Conservation (phyloP, 2,329 filamentous ascomycete genomes). For the Calonectria pseudoreteaudii region DNA sequence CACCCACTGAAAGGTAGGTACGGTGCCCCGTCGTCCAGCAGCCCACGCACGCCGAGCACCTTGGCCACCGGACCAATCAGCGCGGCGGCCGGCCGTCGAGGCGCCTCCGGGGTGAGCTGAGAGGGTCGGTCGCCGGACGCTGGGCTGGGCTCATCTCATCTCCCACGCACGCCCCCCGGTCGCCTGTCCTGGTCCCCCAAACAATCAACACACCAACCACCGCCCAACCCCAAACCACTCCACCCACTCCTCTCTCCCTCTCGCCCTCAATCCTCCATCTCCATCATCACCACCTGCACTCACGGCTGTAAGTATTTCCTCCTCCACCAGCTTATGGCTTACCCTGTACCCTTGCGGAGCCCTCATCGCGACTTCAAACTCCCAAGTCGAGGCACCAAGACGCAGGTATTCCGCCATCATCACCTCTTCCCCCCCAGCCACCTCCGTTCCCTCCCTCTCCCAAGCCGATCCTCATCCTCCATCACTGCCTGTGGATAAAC, state of each 20-base stretch:
- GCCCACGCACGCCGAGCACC: neutral
- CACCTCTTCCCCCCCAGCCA: neutral
- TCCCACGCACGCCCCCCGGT: slow-evolving; percentile 27
- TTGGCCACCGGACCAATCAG: slow-evolving; percentile 22
- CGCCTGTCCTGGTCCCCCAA: slow-evolving; percentile 10
- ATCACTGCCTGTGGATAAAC: slow-evolving; percentile 47
- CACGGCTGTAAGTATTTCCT: slow-evolving; percentile 21
- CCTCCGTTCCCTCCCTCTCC: slow-evolving; percentile 15
- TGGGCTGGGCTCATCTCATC: slow-evolving; percentile 27
- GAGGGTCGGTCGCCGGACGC: slow-evolving; percentile 13
- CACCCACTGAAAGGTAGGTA: slow-evolving; percentile 6
- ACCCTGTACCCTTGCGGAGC: slow-evolving; percentile 17
- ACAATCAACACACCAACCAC: slow-evolving; percentile 25
- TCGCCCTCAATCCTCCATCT: slow-evolving; percentile 19
- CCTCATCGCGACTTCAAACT: neutral
- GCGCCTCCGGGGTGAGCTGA: slow-evolving; percentile 24
- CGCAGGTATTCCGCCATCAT: neutral
- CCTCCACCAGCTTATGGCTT: slow-evolving; percentile 8
- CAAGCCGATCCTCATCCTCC: neutral
- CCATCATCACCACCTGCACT: slow-evolving; percentile 24
- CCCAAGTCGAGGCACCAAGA: neutral
- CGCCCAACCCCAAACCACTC: slow-evolving; percentile 11
- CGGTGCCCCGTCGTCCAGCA: neutral
- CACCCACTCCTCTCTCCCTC: slow-evolving; percentile 12
- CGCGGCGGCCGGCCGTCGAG: slow-evolving; percentile 18